Evolutionary conservation across 2,329 filamentous ascomycete species (phyloP), one percentile per base, ranked within the genome.

Genomic region (Alternaria sp.): DNA sequence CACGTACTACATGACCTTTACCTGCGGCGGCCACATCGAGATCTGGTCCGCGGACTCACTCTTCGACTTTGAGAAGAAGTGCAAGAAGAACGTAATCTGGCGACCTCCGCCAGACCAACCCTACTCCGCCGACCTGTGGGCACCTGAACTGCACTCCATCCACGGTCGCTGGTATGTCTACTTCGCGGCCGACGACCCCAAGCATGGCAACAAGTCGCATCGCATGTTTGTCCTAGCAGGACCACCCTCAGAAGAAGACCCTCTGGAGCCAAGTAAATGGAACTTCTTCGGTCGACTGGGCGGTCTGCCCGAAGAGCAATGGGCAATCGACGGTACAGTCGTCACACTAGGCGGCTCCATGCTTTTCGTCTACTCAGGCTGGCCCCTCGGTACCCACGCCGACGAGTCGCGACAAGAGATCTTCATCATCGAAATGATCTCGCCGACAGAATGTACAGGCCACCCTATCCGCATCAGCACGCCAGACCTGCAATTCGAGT

Each of bases 131-230:
- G 82, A 81, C 65, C 77, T 88, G 30, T 88, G 86, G 86, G 86
- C 86, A 0, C 86, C 86, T 1, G 86, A 88, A 76, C 79, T 88
- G 0, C 86, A 88, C 71, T 75, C 75, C 51, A 78, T 87, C 25
- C 75, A 82, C 41, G 83, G 82, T 0, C 80, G 80, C 21, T 88
- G 86, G 86, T 88, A 86, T 72, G 79, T 87, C 63, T 87, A 87
- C 73, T 84, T 80, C 71, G 83, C 77, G 4, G 81, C 78, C 15
- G 80, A 78, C 20, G 71, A 84, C 65, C 80, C 79, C 1, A 63
- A 71, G 44, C 69, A 80, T n/a, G 82, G 82, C 56, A 84, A 84
- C 71, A 74, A 74, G 18, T 78, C 77, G 0, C 83, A 84, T 69
- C 73, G 83, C 21, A 84, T 83, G 80, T 84, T 79, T 62, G 82